phyloP scores from a whole-genome alignment of 2,329 filamentous ascomycete species.

The Calonectria pseudoreteaudii region DNA sequence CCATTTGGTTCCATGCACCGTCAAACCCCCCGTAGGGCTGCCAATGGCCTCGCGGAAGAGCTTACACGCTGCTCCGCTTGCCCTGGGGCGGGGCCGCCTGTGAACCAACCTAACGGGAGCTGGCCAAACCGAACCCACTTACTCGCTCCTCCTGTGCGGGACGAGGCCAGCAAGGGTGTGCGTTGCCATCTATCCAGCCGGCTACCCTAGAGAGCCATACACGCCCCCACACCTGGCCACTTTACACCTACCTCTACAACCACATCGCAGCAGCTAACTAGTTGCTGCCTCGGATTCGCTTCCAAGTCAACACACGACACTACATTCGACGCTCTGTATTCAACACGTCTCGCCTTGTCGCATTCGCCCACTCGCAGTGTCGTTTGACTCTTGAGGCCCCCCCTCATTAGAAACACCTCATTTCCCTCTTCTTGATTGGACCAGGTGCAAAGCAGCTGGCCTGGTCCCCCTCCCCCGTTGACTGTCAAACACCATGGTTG shows the following conservation, averaged over 20 bases:
- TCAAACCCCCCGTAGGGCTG: slow-evolving; percentile 1
- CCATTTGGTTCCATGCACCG: not conserved
- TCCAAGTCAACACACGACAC: not conserved
- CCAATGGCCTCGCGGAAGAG: not conserved
- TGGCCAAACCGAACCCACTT: not conserved
- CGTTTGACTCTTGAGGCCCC: not conserved
- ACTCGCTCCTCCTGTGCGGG: not conserved
- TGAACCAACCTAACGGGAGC: not conserved
- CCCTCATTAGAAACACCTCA: not conserved
- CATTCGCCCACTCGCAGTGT: not conserved
- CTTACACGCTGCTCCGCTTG: not conserved
- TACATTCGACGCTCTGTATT: not conserved
- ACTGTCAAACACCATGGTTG: slow-evolving; percentile 74
- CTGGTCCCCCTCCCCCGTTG: not conserved
- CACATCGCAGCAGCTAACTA: not conserved
- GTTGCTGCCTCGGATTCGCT: not conserved
- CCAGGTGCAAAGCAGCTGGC: not conserved
- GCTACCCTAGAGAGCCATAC: not conserved
- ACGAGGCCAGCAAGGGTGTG: not conserved
- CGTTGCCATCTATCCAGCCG: not conserved
- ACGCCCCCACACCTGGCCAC: not conserved
- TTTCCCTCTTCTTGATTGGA: not conserved
- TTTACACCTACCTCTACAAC: not conserved
- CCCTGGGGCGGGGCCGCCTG: not conserved
- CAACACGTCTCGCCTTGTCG: not conserved